Evolutionary conservation across 169 alveolate genomes (phyloP), one percentile per base, ranked within the genome.

Genomic region (Cyclospora cayetanensis): DNA sequence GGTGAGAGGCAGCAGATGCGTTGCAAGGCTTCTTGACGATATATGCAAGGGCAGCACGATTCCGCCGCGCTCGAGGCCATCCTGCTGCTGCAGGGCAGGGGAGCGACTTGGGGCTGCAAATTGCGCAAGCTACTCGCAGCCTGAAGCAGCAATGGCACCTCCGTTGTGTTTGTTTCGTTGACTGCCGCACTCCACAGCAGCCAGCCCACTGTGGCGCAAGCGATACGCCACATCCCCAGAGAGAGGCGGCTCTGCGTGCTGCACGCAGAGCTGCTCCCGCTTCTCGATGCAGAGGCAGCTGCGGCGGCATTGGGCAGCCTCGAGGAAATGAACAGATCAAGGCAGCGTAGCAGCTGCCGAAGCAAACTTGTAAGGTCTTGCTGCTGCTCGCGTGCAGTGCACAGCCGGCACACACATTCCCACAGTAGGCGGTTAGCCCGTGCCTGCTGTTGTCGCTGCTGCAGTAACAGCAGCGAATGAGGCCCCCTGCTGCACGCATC

Each of bases 371-470:
- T 60, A 9, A n/a, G 34, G 72, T 60, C 42, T 60, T 60, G 72
- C 72, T 15, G 72, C 4, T 60, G 72, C 72, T 60, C 72, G 5
- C 72, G 72, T 15, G 31, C 72, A 12, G 72, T n/a, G 72, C n/a
- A 60, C 35, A 60, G 72, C 11, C 72, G 34, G 72, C 72, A 60
- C 18, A 60, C 35, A 60, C 72, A 60, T 31, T 60, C 72, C 72
- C 72, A 60, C n/a, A 60, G 72, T 31, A 60, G 72, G 72, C 72
- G 72, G 27, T 60, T 31, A 7, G 31, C 72, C 18, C 72, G n/a
- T 20, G 72, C 72, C 72, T 60, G 72, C 72, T 60, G 72, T 31
- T 60, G 72, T n/a, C n/a, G n/a, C 72, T 60, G 72, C 72, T 60
- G 72, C 72, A 20, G 72, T 31, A 60, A 5, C 72, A 20, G 27